Base-by-base conservation (phyloP, 495 filamentous ascomycete genomes). In the Lasiosphaeria miniovina region DNA sequence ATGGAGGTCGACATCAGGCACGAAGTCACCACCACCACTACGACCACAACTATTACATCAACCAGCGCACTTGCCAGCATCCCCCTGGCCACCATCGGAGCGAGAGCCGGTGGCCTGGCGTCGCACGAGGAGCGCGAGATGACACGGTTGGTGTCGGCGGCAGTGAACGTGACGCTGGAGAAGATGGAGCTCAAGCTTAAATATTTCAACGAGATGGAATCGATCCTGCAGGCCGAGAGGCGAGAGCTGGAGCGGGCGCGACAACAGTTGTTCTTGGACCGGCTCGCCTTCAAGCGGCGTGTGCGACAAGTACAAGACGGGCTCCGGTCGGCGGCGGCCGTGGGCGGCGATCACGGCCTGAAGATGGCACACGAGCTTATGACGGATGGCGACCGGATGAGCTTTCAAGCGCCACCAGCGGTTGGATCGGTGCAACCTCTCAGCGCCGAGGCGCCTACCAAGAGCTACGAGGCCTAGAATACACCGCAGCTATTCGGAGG, bases 71-170 rank as follows among this genome's bases (percentile, higher is more conserved):
- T 92, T 36, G 81, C 90, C 4, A 92, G 88, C 34, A 85, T 95
- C 53, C 88, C 94, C 5, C 83, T 98, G 36, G 91, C 90, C 7
- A 80, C 90, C 35, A 86, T 92, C 33, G 92, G 92, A 11, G 91
- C 90, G 1, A 89, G 94, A 56, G 86, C 93, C 24, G 86, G 88
- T 11, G 93, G 88, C 5, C 85, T 98, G 35, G 90, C 91, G 9
- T 96, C 94, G 0, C 91, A 97, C 66, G 91, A 96, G 71, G 94
- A 98, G 74, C 91, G 94, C 34, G 90, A 96, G 70, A 93, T 96
- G 88, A 93, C 93, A 35, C 85, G 89, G 14, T 86, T 97, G 49
- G 90, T 97, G 31, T 91, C 90, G 10, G 84, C 89, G 3, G 86
- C 91, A 0, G 88, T 96, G 55, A 96, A 96, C 70, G 77, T 90